Conservation (phyloP, 1,284 basidiomycete genomes). For the Testicularia cyperi region DNA sequence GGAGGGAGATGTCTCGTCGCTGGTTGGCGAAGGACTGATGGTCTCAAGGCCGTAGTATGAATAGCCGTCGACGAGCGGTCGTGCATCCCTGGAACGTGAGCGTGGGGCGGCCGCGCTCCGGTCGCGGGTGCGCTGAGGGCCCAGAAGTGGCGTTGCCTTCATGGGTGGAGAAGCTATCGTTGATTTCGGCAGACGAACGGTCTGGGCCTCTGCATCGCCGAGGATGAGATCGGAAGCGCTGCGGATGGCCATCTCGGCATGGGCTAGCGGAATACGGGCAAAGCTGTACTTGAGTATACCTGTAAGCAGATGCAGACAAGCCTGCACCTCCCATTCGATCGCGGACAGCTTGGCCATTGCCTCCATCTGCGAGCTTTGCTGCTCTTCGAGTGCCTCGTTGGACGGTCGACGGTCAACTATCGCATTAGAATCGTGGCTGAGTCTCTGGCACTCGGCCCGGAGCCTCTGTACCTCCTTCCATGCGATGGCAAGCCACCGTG, state of each 20-base stretch:
- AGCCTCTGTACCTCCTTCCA: constrained; percentile 50
- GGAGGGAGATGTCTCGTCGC: constrained; percentile 32
- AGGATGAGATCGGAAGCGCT: constrained; percentile 38
- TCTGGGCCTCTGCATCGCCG: constrained; percentile 17
- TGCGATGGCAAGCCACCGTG: constrained; percentile 37
- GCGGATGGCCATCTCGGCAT: constrained; percentile 41
- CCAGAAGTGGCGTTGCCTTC: constrained; percentile 15
- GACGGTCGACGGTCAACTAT: constrained; percentile 7
- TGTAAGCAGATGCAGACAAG: constrained; percentile 44
- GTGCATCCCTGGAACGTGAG: constrained; percentile 38
- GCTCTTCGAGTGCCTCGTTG: constrained; percentile 4
- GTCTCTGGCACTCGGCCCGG: constrained; percentile 20
- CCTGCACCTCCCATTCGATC: constrained; percentile 43
- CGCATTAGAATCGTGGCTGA: constrained; percentile 9
- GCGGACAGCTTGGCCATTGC: constrained; percentile 19
- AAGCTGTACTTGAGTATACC: constrained; percentile 56
- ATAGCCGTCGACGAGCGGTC: constrained; percentile 48
- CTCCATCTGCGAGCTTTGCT: constrained; percentile 6
- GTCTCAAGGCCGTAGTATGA: constrained; percentile 56
- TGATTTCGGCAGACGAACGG: constrained; percentile 13
- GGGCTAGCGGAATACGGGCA: constrained; percentile 38
- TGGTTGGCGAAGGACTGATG: constrained; percentile 35
- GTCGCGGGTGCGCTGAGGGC: constrained; percentile 9
- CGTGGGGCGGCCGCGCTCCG: constrained; percentile 21
- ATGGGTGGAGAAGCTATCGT: constrained; percentile 20